A percentile compares a stretch with the other conserved stretches of the same genome.
Evolutionary conservation across 257 asterid genomes (phyloP).

Genomic region (Rauvolfia tetraphylla): DNA sequence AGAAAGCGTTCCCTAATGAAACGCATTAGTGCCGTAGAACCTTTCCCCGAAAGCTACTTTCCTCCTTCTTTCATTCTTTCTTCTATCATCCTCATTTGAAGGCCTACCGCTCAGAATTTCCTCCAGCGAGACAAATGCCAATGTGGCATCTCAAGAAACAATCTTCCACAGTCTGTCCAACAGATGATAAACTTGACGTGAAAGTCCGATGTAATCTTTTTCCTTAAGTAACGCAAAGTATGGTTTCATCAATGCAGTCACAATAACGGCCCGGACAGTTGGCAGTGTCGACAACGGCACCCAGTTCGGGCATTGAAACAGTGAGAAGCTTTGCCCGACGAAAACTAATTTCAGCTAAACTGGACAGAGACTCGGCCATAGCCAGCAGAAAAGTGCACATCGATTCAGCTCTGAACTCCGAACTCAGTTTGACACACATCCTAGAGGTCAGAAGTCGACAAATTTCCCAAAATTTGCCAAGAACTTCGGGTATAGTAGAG

Average conservation of each 20-base stretch:
- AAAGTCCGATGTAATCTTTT: slow-evolving; percentile 41
- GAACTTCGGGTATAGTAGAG: slow-evolving; percentile 58
- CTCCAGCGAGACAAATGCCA: slow-evolving; percentile 64
- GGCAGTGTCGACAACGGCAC: slow-evolving; percentile 29
- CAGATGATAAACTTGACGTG: slow-evolving; percentile 43
- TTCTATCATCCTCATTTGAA: slow-evolving; percentile 30
- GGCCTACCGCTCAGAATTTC: slow-evolving; percentile 14
- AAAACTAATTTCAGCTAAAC: slow-evolving; percentile 55
- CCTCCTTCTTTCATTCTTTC: slow-evolving; percentile 66
- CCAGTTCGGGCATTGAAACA: slow-evolving; percentile 37
- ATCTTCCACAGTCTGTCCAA: slow-evolving; percentile 47
- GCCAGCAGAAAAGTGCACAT: slow-evolving; percentile 43
- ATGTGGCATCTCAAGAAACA: slow-evolving; percentile 64
- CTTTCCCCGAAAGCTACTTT: slow-evolving; percentile 71
- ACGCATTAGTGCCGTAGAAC: slow-evolving; percentile 57
- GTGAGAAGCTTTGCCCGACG: slow-evolving; percentile 38
- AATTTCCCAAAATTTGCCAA: slow-evolving; percentile 62
- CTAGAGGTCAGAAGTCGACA: slow-evolving; percentile 52
- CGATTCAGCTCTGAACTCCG: slow-evolving; percentile 50
- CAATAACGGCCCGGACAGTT: slow-evolving; percentile 4
- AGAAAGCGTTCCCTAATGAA: slow-evolving; percentile 60
- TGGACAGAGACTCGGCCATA: slow-evolving; percentile 43
- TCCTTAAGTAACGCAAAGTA: slow-evolving; percentile 33
- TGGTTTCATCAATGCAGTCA: slow-evolving; percentile 33
- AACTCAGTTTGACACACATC: slow-evolving; percentile 64